Conservation (phyloP, 331 rosid genomes). For the Quercus phellos region DNA sequence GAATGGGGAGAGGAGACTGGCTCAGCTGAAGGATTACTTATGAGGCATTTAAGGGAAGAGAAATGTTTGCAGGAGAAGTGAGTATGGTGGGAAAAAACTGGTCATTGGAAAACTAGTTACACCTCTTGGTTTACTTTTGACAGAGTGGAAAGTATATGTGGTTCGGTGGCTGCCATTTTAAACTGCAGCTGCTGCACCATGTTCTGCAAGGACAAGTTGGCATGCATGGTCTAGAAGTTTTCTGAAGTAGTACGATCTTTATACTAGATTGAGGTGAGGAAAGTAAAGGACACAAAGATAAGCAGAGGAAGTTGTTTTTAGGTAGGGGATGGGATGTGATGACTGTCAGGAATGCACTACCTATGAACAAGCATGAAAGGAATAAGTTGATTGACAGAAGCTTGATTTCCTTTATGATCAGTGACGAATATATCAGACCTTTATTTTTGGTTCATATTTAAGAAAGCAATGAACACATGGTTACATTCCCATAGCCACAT, state of each 20-base stretch:
- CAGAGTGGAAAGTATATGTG: background rate
- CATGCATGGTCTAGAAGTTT: background rate
- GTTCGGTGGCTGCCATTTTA: background rate
- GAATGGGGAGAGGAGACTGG: conserved; percentile 12
- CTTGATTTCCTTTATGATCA: background rate
- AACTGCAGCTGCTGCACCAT: background rate
- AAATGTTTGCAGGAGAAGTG: background rate
- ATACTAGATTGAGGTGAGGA: background rate
- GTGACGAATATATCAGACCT: background rate
- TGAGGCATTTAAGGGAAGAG: background rate
- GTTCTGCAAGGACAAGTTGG: background rate
- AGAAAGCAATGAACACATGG: background rate
- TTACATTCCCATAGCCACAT: background rate
- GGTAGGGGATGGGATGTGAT: background rate
- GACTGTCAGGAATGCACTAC: background rate
- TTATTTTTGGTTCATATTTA: background rate
- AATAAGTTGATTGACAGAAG: background rate
- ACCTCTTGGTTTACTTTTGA: background rate
- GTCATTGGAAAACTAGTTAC: background rate
- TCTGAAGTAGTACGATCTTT: background rate
- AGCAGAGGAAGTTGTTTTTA: background rate
- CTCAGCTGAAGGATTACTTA: background rate
- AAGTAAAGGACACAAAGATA: background rate
- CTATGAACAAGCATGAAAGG: background rate
- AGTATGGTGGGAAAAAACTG: background rate